Evolutionary conservation across 2,329 filamentous ascomycete species (phyloP).

Genomic region (Curvularia lunata): DNA sequence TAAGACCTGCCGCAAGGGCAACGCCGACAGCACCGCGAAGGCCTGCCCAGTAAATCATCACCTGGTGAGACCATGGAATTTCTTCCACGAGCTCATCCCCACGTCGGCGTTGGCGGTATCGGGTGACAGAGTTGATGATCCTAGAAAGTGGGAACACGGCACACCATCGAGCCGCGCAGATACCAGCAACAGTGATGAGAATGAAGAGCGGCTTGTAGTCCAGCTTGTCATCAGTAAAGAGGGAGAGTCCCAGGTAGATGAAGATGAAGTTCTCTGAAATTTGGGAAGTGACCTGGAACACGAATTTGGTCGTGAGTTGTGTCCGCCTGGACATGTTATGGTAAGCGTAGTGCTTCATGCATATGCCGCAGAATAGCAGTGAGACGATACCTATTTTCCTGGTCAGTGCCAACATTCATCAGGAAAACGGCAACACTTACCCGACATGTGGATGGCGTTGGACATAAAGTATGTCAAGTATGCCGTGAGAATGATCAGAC

Average conservation of each 20-base stretch:
- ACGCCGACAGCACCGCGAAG: constrained; percentile 95
- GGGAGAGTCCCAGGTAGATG: constrained; percentile 92
- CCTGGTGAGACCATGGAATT: constrained; percentile 91
- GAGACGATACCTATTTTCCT: constrained; percentile 84
- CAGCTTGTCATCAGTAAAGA: constrained; percentile 88
- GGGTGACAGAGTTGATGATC: constrained; percentile 90
- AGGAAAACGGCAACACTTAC: constrained; percentile 59
- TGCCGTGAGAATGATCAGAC: constrained; percentile 88
- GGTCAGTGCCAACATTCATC: constrained; percentile 15
- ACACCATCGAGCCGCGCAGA: constrained; percentile 89
- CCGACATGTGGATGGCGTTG: constrained; percentile 93
- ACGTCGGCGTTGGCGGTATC: constrained; percentile 78
- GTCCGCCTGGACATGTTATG: constrained; percentile 99
- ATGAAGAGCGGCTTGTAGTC: constrained; percentile 96
- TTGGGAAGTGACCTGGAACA: constrained; percentile 94
- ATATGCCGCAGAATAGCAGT: constrained; percentile 95
- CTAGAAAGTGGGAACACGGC: constrained; percentile 92
- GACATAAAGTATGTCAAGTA: constrained; percentile 99
- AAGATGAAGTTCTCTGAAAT: constrained; percentile 99
- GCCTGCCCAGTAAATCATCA: constrained; percentile 99
- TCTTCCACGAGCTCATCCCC: constrained; percentile 76
- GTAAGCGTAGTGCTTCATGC: constrained; percentile 97
- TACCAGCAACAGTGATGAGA: constrained; percentile 87
- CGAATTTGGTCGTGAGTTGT: constrained; percentile 95
- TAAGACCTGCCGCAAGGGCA: constrained; percentile 86